Conservation (phyloP, 805 yeast genomes). For the Saccharomycopsis microspora region DNA sequence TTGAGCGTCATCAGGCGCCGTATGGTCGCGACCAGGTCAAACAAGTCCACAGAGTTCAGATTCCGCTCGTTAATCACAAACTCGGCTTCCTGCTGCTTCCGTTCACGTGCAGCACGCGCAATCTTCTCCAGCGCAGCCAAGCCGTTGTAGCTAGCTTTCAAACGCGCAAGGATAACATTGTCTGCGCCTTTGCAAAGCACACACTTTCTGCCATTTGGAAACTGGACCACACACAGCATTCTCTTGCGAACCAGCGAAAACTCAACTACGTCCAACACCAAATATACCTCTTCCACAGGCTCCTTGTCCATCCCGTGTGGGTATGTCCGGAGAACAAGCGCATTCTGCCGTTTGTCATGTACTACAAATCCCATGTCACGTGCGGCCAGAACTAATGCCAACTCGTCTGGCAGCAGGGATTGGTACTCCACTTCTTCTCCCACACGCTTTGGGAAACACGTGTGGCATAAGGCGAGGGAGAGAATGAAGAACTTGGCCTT, state of each 20-base stretch:
- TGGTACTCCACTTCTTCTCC: constrained; percentile 60
- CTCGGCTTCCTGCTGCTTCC: constrained; percentile 75
- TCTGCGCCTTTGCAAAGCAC: constrained; percentile 94
- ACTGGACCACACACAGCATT: constrained; percentile 77
- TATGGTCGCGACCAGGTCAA: constrained; percentile 3
- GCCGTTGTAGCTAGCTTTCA: constrained; percentile 50
- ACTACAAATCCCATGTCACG: constrained; percentile 91
- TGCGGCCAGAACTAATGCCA: constrained; percentile 90
- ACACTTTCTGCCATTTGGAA: constrained; percentile 68
- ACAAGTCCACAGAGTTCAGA: constrained; percentile 25
- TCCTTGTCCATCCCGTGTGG: constrained; percentile 68
- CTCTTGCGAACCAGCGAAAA: constrained; percentile 83
- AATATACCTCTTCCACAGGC: constrained; percentile 58
- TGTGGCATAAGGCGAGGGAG: constrained; percentile 78
- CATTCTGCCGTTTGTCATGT: constrained; percentile 48
- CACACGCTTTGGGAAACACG: constrained; percentile 65
- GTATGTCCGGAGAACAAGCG: constrained; percentile 59
- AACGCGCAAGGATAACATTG: constrained; percentile 68
- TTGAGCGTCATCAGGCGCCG: constrained; percentile 4
- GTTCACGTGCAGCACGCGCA: constrained; percentile 38
- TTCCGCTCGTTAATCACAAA: constrained; percentile 47
- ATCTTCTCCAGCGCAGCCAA: constrained; percentile 54
- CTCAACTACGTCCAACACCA: constrained; percentile 71
- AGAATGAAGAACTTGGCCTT: constrained; percentile 72
- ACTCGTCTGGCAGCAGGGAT: constrained; percentile 93